These are phyloP conservation scores for Setomelanomma holmii DNA, from an alignment of 2,329 filamentous ascomycete genomes.

Conservation along the genomic window DNA sequence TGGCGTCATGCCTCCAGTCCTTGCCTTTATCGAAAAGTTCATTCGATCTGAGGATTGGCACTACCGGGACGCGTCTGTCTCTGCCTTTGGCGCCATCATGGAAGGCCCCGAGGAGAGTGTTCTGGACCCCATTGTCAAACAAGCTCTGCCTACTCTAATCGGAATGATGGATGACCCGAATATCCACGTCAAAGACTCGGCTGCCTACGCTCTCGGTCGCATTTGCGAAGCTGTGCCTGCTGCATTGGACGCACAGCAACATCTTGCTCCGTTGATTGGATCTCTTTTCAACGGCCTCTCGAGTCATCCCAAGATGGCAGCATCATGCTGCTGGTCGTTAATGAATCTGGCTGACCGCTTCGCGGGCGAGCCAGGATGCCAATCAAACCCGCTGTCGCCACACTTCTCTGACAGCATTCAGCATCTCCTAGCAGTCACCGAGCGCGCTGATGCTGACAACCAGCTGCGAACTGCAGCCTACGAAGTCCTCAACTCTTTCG, in stretches of 20 bases:
- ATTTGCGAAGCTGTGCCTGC: constrained; percentile 94
- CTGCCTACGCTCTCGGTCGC: constrained; percentile 92
- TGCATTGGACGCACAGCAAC: constrained; percentile 82
- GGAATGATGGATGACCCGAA: constrained; percentile 89
- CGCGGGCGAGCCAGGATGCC: constrained; percentile 80
- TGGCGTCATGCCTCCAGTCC: constrained; percentile 83
- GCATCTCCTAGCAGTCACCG: constrained; percentile 84
- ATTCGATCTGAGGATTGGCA: constrained; percentile 94
- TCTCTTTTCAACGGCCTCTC: constrained; percentile 89
- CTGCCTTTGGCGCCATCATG: constrained; percentile 98
- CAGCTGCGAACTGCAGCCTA: constrained; percentile 94
- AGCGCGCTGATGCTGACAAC: constrained; percentile 81
- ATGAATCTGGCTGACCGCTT: constrained; percentile 99
- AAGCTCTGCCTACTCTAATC: constrained; percentile 90
- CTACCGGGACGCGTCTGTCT: constrained; percentile 91
- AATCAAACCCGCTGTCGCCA: constrained; percentile 81
- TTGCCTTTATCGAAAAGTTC: constrained; percentile 90
- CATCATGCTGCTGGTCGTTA: constrained; percentile 97
- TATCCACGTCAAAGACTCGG: constrained; percentile 92
- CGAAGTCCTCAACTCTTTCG: constrained; percentile 94
- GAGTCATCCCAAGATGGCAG: constrained; percentile 94
- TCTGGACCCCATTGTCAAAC: constrained; percentile 92
- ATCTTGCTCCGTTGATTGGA: constrained; percentile 84
- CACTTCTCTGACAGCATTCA: constrained; percentile 94
- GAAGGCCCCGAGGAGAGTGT: constrained; percentile 94